Base-by-base conservation (phyloP, 768 basidiomycete species). In the Collybiopsis confluens region DNA sequence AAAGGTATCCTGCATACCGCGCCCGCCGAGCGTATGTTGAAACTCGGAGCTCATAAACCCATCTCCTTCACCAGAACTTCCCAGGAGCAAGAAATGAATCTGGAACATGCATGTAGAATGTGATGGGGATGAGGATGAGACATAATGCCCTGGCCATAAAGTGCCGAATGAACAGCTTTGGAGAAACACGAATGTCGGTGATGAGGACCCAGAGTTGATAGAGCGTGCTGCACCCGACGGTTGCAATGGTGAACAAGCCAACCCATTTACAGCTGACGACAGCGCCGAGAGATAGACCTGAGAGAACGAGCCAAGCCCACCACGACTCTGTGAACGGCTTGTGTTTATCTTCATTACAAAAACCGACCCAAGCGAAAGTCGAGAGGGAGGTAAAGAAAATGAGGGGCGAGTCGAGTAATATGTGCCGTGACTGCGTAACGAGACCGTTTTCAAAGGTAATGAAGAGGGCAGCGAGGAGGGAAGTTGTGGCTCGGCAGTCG, bases 1-100 rank as follows among this genome's bases (percentile, higher is more conserved):
- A 67, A 76, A 94, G 0, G 96, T 98, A 67, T 99, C 94, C 10
- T 79, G 77, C 97, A 98, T 98, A 6, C 87, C 82, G 41, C 85
- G 85, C 5, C 94, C 93, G 15, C 85, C 77, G 11, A 99, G 76
- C 0, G 95, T 98, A 64, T 98, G 96, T 70, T 98, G 95, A 73
- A 99, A 99, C 66, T 94, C 95, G 2, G 93, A 91, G 72, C 91
- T 96, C 97, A 99, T 99, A 70, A 99, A 99, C 1, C 95, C 94
- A 66, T 98, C 97, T 0, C 97, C 97, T 49, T 98, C 96, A 28
- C 97, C 97, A 1, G 90, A 89, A 68, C 88, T 89, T 63, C 84
- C 81, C 26, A 99, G 75, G 59, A 99, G 80, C 64, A 86, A 63
- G 71, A 98, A 98, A 67, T 99, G 97, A 49, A 99, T 85, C 69